Evolutionary conservation across 2,329 filamentous ascomycete species (phyloP), one percentile per base, ranked within the genome.

Genomic region (Penicillium brevicompactum): DNA sequence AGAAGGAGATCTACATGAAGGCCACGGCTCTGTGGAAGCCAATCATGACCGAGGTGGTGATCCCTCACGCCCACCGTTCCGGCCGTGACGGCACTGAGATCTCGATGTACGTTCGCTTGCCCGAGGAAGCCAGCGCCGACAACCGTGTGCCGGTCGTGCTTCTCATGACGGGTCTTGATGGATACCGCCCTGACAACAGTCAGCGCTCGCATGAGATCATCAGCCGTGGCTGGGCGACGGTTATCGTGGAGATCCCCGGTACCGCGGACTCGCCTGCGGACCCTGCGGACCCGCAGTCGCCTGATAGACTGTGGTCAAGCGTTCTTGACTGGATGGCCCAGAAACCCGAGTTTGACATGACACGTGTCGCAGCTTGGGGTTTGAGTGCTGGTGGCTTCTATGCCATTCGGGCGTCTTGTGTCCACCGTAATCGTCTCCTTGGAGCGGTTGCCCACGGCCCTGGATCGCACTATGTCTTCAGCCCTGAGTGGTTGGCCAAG

Each of bases 221-320:
- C 5, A 69, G 76, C 1, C 81, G 86, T 41, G 86, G 86, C 3
- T 89, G 86, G 86, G 86, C 78, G 1, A 76, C 75, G 9, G 78
- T 89, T 2, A 81, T 87, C 22, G 79, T 80, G 8, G 87, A 89
- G 70, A 87, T 88, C 53, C 85, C 85, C 0, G 86, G 86, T 0
- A 88, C 86, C 2, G 87, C 84, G 5, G 87, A 90, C 67, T 88
- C 82, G 56, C 87, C 87, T 0, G 84, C 86, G 0, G 84, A 87
- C 58, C 77, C 84, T 30, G 75, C 78, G 0, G 87, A 90, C 65
- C 82, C 87, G 0, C 70, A 73, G 4, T 80, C 80, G 1, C 76
- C 84, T 0, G 87, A 90, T 64, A 78, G 87, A 2, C 71, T 89
- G 38, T 87, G 84, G 81, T 79, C 79, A 30, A 85, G 82, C 57